A percentile compares a stretch with the other conserved stretches of the same genome.
phyloP scores from a whole-genome alignment of 768 basidiomycete species.

The Amanita pseudoporphyria region DNA sequence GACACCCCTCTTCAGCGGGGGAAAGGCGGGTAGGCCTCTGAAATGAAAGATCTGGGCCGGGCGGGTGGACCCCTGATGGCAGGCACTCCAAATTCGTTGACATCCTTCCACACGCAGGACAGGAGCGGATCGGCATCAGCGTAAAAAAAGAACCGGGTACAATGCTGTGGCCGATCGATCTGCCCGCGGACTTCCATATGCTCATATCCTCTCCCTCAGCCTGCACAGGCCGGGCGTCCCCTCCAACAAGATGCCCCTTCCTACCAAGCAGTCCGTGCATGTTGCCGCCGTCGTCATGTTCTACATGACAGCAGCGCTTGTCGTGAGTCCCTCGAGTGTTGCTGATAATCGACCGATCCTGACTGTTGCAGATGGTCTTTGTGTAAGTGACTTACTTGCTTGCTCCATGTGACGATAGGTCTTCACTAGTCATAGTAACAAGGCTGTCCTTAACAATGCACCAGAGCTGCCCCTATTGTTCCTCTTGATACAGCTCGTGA shows the following conservation, averaged over 20 bases:
- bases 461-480: constrained; percentile 62
- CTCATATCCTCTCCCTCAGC: too few relatives aligned
- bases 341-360: background rate
- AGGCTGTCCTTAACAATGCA: constrained; percentile 59
- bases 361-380: constrained; percentile 36
- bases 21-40: too few relatives aligned
- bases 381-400: constrained; percentile 25
- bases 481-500: constrained; percentile 56
- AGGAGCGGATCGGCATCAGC: background rate
- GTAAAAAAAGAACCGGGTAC: too few relatives aligned
- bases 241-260: constrained; percentile 18
- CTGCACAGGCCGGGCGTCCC: too few relatives aligned
- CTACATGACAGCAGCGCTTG: constrained; percentile 69
- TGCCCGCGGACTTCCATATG: too few relatives aligned
- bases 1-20: too few relatives aligned
- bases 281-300: constrained; percentile 68
- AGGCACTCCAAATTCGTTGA: too few relatives aligned
- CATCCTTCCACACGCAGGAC: too few relatives aligned
- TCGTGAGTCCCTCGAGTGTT: constrained; percentile 38
- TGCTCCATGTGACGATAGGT: background rate
- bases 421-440: constrained; percentile 42
- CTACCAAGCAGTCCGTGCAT: constrained; percentile 29
- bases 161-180: too few relatives aligned
- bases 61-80: too few relatives aligned
- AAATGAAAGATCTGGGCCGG: too few relatives aligned